A percentile compares a stretch with the other conserved stretches of the same genome.
Evolutionary conservation across 2,329 filamentous ascomycete species (phyloP).

Genomic region (Aphanoascus verrucosus): DNA sequence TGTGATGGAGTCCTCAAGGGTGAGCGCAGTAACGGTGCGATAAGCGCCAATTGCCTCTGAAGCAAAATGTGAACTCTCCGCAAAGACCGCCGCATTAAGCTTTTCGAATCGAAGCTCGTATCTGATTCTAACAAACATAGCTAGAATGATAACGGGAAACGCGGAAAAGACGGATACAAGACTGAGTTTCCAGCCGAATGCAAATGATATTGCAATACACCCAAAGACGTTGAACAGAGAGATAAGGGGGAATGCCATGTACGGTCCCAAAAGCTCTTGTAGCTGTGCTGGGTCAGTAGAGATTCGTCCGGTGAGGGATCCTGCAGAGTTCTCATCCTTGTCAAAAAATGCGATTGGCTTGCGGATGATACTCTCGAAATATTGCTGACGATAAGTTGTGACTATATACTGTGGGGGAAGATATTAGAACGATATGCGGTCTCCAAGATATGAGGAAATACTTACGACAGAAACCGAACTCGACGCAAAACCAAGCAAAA

Average conservation of each 20-base stretch:
- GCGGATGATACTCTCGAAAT: conserved; percentile 37
- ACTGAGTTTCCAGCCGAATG: conserved; percentile 66
- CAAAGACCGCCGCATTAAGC: conserved; percentile 58
- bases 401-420: conserved; percentile 23
- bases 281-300: conserved; percentile 42
- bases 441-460: conserved; percentile 16
- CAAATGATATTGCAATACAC: conserved; percentile 55
- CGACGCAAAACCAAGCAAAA: conserved; percentile 36
- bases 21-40: conserved; percentile 59
- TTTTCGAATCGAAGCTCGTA: conserved; percentile 60
- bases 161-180: conserved; percentile 54
- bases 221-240: conserved; percentile 57
- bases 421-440: conserved; percentile 17
- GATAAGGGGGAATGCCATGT: conserved; percentile 44
- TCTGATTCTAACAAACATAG: conserved; percentile 44
- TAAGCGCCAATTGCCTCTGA: conserved; percentile 64
- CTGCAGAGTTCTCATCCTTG: conserved; percentile 38
- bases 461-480: conserved; percentile 39
- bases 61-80: conserved; percentile 62
- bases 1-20: conserved; percentile 56
- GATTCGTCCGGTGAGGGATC: conserved; percentile 39
- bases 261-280: conserved; percentile 42
- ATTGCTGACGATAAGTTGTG: conserved; percentile 34
- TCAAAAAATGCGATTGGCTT: conserved; percentile 38
- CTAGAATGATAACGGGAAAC: conserved; percentile 41